Base-by-base conservation (phyloP, 2,329 filamentous ascomycete species). In the Aspergillus puulaauensis region DNA sequence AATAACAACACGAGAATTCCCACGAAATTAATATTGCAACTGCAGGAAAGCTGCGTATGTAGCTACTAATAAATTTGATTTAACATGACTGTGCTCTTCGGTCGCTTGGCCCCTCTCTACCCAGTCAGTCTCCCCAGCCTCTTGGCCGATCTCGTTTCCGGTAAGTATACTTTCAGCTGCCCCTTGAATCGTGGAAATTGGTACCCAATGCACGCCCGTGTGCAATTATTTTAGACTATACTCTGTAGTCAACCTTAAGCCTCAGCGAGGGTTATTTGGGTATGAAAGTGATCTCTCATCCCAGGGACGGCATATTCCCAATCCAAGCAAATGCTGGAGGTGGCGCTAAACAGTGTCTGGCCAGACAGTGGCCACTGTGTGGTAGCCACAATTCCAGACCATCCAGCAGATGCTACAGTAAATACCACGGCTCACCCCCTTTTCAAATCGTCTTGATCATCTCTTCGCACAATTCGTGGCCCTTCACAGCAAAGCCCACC, bases 121-220 rank as follows among this genome's bases (percentile, higher is more conserved):
- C 41, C 41, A 45, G 41, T 21, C 27, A 11, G 27, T 31, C 27
- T 24, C 27, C 47, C 48, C 60, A 61, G 48, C 57, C 60, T 59
- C 54, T 60, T 57, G 60, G 60, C 56, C 58, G 58, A 60, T 62
- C 57, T 52, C 48, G 50, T 39, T 57, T 52, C 39, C 21, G 52
- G n/a, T 21, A 24, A 12, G 57, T 59, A 50, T 54, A 59, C 43
- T 52, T 52, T 52, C 23, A 52, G 49, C 44, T 52, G 44, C 55
- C 55, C 55, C 47, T 57, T 48, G 55, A 57, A 40, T 43, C 43
- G 33, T 14, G 51, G 17, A 47, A 23, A 31, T 54, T 54, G n/a
- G 33, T 41, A 54, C 52, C 52, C 52, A 41, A 47, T 47, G 27
- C 43, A 33, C 8, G 27, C 33, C 23, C 24, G 9, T 33, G n/a